These are phyloP conservation scores for Verticillium alfalfae DNA, from an alignment of 2,329 filamentous ascomycete species.

Conservation along the genomic window DNA sequence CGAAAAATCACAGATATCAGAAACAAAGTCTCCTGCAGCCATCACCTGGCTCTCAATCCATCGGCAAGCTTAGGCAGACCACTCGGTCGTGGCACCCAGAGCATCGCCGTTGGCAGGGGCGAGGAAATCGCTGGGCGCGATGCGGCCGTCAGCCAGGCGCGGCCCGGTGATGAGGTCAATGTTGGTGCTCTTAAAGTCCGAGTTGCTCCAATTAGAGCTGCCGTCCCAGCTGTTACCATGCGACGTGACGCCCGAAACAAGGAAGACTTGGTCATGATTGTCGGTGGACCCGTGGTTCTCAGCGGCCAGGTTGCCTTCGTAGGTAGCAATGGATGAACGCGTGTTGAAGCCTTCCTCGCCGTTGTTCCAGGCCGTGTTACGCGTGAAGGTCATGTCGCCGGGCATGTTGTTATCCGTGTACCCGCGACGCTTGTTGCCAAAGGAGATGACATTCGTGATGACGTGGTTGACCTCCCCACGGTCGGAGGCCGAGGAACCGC, in stretches of 20 bases:
- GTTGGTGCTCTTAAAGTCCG: constrained; percentile 8
- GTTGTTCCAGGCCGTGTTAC: constrained; percentile 40
- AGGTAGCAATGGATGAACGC: constrained; percentile 6
- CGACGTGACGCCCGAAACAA: constrained; percentile 4
- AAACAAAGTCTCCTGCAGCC: not conserved
- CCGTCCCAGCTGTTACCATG: constrained; percentile 7
- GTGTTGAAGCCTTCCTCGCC: constrained; percentile 29
- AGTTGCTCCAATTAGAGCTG: not conserved
- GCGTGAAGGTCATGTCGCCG: constrained; percentile 27
- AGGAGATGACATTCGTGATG: constrained; percentile 37
- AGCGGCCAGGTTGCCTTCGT: constrained; percentile 8
- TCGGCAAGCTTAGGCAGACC: not conserved
- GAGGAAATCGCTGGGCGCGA: constrained; percentile 8
- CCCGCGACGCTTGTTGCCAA: constrained; percentile 34
- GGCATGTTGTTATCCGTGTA: constrained; percentile 41
- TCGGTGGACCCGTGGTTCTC: constrained; percentile 4
- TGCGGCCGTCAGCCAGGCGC: constrained; percentile 7
- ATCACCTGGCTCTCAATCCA: not conserved
- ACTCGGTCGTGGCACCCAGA: constrained; percentile 6
- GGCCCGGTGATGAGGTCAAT: constrained; percentile 3
- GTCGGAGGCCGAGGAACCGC: constrained; percentile 22
- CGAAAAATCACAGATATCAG: not conserved
- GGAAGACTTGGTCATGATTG: constrained; percentile 3
- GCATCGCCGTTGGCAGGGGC: constrained; percentile 4
- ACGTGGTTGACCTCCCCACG: constrained; percentile 33